Base-by-base conservation (phyloP, 495 filamentous ascomycete species). In the Penicillium longicatenatum region DNA sequence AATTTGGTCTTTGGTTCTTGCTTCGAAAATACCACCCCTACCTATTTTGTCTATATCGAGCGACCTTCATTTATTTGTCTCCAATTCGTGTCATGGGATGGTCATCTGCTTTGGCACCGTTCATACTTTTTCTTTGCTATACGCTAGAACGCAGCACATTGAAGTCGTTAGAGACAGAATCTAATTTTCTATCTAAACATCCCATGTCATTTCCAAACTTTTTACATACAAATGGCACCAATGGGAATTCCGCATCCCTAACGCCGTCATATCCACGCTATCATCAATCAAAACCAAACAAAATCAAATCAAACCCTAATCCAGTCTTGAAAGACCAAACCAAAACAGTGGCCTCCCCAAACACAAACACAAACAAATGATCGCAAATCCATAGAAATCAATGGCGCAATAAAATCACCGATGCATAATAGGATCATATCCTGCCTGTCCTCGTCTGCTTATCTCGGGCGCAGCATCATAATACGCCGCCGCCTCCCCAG, bases 321-420 rank as follows among this genome's bases (percentile, higher is more conserved):
- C 4, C 26, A 26, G 26, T 26, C 26, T 26, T 6, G 4, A 26
- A 6, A 26, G 26, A 26, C 31, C 31, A 59, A 17, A 42, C 20
- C 3, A 54, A 54, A 54, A 29, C 16, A 17, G n/a, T n/a, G n/a
- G 30, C 50, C 26, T 26, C 26, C 26, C 7, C 26, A 4, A 4
- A n/a, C n/a, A n/a, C n/a, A n/a, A 46, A 88, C 92, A 80, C 79
- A 6, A 35, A 49, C 3, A 59, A 55, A 58, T 29, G 31, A 12
- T n/a, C n/a, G n/a, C n/a, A 55, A 43, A 46, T 31, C 24, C 17
- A 48, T 44, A 50, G 3, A 45, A 52, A 48, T n/a, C 26, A 56
- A 22, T 21, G 7, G 26, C 26, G 26, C 31, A 41, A n/a, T 6
- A 16, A 17, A 52, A 55, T 71, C 60, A 74, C 10, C 71, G 64